Base-by-base conservation (phyloP, 129 eudicot genomes). In the Arctium minus region DNA sequence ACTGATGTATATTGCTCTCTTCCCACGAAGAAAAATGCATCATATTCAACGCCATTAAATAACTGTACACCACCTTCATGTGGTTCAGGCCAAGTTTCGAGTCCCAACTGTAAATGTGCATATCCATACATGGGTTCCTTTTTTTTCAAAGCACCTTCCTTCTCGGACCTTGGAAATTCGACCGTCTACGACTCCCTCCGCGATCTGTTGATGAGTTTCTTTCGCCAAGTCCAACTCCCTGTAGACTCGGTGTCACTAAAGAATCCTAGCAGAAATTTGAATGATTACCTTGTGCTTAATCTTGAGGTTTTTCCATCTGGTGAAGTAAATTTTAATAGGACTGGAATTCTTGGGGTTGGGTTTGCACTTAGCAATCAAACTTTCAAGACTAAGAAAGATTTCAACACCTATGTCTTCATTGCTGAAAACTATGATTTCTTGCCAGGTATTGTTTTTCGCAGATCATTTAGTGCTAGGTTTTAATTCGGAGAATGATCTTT, bases 81-180 rank as follows among this genome's bases (percentile, higher is more conserved):
- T 79, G 80, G 68, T 31, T 73, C 87, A 33, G 72, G 74, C 44
- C 81, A 80, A 91, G 12, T 81, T 56, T 68, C 80, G 40, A 87
- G 91, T 82, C 89, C 91, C 30, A 88, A 75, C 7, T 91, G 96
- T 86, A 37, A 56, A 72, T 89, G 93, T 70, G 87, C 87, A 29
- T 77, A 85, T 86, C 93, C 93, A 71, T 91, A 91, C 76, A 80
- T 73, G 11, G 96, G 96, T 37, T 75, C 35, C 67, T 83, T 89
- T 13, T 29, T 53, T n/a, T 91, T 60, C 68, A 60, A 60, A n/a
- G 68, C 68, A 60, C 92, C 89, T 72, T 80, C 91, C 74, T 91
- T 91, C 72, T 91, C 96, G 46, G 80, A 79, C 86, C 78, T 82
- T 69, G 85, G 79, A 32, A 89, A 89, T 74, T 0, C 65, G 22